Conservation (phyloP, 371 early-diverging fungal species). For the Mucor velutinosus region DNA sequence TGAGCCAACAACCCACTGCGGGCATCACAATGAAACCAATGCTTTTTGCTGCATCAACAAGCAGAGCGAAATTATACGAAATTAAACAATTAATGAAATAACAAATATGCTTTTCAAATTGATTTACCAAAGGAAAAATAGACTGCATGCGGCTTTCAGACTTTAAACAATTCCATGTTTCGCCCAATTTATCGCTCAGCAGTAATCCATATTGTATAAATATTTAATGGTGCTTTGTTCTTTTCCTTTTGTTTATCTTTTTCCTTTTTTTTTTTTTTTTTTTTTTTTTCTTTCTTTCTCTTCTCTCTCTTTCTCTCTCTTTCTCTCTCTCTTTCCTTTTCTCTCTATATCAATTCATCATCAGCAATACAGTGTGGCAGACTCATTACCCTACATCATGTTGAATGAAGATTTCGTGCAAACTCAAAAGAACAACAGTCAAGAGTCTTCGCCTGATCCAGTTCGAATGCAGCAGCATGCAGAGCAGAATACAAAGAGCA, state of each 20-base stretch:
- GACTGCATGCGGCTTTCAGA: background rate
- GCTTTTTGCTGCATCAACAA: background rate
- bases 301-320: background rate
- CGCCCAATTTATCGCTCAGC: conserved; percentile 11
- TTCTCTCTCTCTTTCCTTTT: background rate
- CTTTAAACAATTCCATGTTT: conserved; percentile 8
- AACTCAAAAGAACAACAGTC: conserved; percentile 14
- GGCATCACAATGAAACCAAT: background rate
- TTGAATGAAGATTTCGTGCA: conserved; percentile 21
- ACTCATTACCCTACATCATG: background rate
- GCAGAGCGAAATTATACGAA: background rate
- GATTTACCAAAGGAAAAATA: background rate
- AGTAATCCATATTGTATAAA: background rate
- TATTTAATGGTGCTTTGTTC: background rate
- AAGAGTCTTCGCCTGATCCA: conserved; percentile 16
- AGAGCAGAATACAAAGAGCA: background rate
- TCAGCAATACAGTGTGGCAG: background rate
- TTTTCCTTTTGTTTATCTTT: background rate
- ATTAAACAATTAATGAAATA: background rate
- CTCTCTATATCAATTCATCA: background rate
- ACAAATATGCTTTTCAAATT: background rate
- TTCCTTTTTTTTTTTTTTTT: background rate
- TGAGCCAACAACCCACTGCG: background rate
- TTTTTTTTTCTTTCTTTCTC: background rate
- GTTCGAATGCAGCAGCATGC: conserved; percentile 11